These are phyloP conservation scores for Guillardia theta DNA, from an alignment of 78 protist genomes.

Conservation along the genomic window DNA sequence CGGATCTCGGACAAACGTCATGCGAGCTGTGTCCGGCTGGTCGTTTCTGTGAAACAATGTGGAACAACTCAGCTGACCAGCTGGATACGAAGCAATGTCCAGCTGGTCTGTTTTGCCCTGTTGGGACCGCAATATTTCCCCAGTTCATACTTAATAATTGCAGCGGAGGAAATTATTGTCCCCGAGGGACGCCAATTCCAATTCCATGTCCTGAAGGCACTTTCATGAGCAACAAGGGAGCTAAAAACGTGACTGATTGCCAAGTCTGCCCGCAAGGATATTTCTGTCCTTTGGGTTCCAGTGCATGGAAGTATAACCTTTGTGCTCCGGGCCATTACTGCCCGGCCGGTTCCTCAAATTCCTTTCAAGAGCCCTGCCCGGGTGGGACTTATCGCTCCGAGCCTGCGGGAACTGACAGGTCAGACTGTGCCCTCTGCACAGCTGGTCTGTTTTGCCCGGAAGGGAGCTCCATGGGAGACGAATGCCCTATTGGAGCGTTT, in stretches of 20 bases:
- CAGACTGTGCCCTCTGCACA: not conserved
- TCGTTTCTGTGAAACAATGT: not conserved
- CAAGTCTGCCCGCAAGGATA: conserved; percentile 1
- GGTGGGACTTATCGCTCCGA: not conserved
- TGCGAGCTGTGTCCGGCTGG: conserved; percentile 37
- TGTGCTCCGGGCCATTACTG: conserved; percentile 42
- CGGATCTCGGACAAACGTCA: not conserved
- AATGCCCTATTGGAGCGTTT: conserved; percentile 20
- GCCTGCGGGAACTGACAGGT: not conserved
- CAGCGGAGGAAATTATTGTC: not conserved
- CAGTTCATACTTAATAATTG: not conserved
- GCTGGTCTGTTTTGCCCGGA: not conserved
- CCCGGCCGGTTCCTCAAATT: not conserved
- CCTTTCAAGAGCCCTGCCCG: not conserved
- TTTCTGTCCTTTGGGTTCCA: not conserved
- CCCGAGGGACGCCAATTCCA: not conserved
- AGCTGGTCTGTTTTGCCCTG: not conserved
- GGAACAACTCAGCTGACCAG: not conserved
- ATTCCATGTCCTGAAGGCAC: not conserved
- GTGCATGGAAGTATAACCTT: not conserved
- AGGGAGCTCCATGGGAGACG: not conserved
- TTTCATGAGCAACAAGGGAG: not conserved
- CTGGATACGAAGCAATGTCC: not conserved
- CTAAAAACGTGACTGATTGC: not conserved
- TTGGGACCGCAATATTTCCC: not conserved